Evolutionary conservation across 306 rosid species (phyloP).

Genomic region (Leucaena leucocephala): DNA sequence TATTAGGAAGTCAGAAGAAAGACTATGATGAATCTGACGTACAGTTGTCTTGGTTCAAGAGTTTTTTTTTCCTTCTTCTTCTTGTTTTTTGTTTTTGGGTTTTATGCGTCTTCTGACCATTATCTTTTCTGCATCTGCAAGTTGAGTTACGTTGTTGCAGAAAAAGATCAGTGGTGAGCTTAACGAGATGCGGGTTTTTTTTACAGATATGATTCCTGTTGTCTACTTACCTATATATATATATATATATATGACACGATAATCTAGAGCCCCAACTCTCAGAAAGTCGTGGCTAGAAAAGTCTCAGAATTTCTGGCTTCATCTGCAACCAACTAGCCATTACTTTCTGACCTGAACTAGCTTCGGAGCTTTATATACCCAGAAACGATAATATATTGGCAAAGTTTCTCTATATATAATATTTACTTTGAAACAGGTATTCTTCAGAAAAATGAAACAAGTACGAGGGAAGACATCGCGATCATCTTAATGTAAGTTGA

Average conservation of each 20-base stretch:
- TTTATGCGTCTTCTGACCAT: conserved; percentile 10
- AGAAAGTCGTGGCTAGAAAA: not conserved
- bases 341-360: not conserved
- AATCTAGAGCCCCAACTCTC: not conserved
- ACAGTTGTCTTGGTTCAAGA: conserved; percentile 33
- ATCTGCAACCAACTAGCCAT: conserved; percentile 4
- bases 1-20: conserved; percentile 15
- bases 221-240: not conserved
- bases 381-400: too few relatives aligned
- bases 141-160: not conserved
- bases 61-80: not conserved
- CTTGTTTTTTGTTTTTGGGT: not conserved
- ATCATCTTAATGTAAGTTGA: too few relatives aligned
- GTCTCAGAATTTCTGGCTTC: not conserved
- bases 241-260: not conserved
- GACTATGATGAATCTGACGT: conserved; percentile 31
- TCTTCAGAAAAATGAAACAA: not conserved
- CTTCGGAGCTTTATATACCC: not conserved
- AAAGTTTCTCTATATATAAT: too few relatives aligned
- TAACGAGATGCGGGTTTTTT: not conserved
- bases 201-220: not conserved
- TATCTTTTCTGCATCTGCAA: conserved; percentile 21
- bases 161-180: conserved; percentile 24
- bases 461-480: not conserved
- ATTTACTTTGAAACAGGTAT: not conserved